Evolutionary conservation across 805 yeast genomes (phyloP).

Genomic region (Lipomyces sp.): DNA sequence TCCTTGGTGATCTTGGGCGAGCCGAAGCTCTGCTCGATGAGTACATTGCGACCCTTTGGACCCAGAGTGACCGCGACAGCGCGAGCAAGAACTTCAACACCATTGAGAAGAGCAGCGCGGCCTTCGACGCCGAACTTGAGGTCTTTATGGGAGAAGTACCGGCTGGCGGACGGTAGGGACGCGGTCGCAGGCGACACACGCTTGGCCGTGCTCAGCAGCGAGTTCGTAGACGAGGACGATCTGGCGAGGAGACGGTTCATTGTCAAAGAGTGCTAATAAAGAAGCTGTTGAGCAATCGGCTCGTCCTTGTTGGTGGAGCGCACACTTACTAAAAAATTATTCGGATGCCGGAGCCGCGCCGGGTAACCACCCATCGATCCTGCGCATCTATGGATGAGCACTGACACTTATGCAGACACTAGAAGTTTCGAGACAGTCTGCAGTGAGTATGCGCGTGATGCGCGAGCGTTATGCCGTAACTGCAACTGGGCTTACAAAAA

Average conservation of each 20-base stretch:
- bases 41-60: slow-evolving; percentile 96
- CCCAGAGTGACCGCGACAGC: slow-evolving; percentile 97
- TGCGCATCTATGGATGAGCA: slow-evolving; percentile 7
- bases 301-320: background rate
- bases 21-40: slow-evolving; percentile 95
- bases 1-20: slow-evolving; percentile 98
- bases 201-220: slow-evolving; percentile 13
- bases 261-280: background rate
- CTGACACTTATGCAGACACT: slow-evolving; percentile 21
- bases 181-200: slow-evolving; percentile 9
- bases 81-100: slow-evolving; percentile 92
- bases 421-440: slow-evolving; percentile 27
- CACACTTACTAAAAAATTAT: background rate
- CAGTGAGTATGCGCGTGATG: background rate
- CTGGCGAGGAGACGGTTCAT: slow-evolving; percentile 33
- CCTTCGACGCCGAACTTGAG: slow-evolving; percentile 97
- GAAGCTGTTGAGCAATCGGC: background rate
- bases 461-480: background rate
- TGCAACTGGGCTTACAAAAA: background rate
- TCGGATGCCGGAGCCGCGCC: background rate
- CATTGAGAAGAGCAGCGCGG: slow-evolving; percentile 88
- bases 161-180: slow-evolving; percentile 7
- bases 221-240: slow-evolving; percentile 10
- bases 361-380: slow-evolving; percentile 26
- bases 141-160: slow-evolving; percentile 69